phyloP scores from a whole-genome alignment of 495 filamentous ascomycete species.

The Apiosordaria backusii region DNA sequence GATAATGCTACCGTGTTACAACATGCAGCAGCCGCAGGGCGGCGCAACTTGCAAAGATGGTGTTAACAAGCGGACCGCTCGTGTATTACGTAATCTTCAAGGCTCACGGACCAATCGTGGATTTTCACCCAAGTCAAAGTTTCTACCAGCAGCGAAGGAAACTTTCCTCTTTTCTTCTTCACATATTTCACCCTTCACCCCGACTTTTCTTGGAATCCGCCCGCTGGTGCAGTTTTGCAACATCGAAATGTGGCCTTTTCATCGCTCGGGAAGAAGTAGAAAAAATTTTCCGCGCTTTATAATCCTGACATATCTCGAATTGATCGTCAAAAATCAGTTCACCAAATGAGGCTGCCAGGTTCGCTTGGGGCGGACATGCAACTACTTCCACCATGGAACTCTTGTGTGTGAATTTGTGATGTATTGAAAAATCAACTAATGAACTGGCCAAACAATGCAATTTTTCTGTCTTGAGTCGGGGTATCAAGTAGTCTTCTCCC shows the following conservation, averaged over 20 bases:
- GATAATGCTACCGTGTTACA: not conserved
- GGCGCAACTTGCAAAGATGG: not conserved
- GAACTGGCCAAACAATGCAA: slow-evolving; percentile 1
- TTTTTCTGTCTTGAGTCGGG: slow-evolving; percentile 7
- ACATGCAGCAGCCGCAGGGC: not conserved
- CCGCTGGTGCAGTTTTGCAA: slow-evolving; percentile 11
- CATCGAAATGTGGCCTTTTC: slow-evolving; percentile 27
- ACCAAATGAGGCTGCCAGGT: slow-evolving; percentile 30
- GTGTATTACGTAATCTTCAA: not conserved
- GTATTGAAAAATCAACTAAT: not conserved
- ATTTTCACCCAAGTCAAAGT: not conserved
- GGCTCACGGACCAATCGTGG: slow-evolving; percentile 3
- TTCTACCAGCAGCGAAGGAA: not conserved
- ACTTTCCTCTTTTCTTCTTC: slow-evolving; percentile 5
- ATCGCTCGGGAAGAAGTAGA: slow-evolving; percentile 34
- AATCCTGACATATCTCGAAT: slow-evolving; percentile 32
- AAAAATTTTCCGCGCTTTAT: slow-evolving; percentile 29
- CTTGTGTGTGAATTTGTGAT: not conserved
- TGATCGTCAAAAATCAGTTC: slow-evolving; percentile 11
- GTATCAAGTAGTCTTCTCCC: slow-evolving; percentile 15
- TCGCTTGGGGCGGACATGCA: slow-evolving; percentile 41
- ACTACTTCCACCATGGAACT: not conserved
- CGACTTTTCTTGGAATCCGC: slow-evolving; percentile 13
- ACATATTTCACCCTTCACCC: slow-evolving; percentile 32
- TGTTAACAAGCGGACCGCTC: not conserved